These are phyloP conservation scores for Candida tibetensis DNA, from an alignment of 805 yeast species.

Conservation along the genomic window DNA sequence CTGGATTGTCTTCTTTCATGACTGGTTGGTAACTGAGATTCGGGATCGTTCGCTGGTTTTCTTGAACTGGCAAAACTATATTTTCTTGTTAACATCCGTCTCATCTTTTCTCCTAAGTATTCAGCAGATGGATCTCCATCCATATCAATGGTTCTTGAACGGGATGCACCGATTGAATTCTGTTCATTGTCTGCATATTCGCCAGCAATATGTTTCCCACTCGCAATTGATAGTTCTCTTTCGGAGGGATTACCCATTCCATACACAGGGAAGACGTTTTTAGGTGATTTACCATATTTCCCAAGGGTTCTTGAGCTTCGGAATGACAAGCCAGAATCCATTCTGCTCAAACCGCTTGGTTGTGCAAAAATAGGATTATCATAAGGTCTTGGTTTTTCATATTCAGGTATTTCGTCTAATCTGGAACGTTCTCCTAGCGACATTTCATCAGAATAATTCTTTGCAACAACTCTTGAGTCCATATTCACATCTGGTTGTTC, in stretches of 20 bases:
- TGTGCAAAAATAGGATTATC: neutral
- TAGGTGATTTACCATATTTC: slow-evolving; percentile 47
- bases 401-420: neutral
- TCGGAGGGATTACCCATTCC: slow-evolving; percentile 70
- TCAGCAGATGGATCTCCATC: slow-evolving; percentile 16
- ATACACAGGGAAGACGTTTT: slow-evolving; percentile 74
- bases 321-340: slow-evolving; percentile 11
- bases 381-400: neutral
- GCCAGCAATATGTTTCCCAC: slow-evolving; percentile 8
- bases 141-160: no score
- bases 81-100: slow-evolving; percentile 15
- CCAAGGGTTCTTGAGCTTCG: slow-evolving; percentile 1
- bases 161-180: slow-evolving; percentile 3
- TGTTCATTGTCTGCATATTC: slow-evolving; percentile 5
- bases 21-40: slow-evolving; percentile 6
- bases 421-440: neutral
- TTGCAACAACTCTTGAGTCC: slow-evolving; percentile 72
- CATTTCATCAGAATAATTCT: slow-evolving; percentile 6
- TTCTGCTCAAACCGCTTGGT: slow-evolving; percentile 4
- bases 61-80: neutral
- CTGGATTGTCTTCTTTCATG: slow-evolving; percentile 7
- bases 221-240: slow-evolving; percentile 58
- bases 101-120: slow-evolving; percentile 20
- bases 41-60: slow-evolving; percentile 7
- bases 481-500: slow-evolving; percentile 76